Percentiles rank a stretch among this genome's conserved stretches.
Conservation (phyloP, 169 alveolate genomes). For the Plasmodium billcollinsi region DNA sequence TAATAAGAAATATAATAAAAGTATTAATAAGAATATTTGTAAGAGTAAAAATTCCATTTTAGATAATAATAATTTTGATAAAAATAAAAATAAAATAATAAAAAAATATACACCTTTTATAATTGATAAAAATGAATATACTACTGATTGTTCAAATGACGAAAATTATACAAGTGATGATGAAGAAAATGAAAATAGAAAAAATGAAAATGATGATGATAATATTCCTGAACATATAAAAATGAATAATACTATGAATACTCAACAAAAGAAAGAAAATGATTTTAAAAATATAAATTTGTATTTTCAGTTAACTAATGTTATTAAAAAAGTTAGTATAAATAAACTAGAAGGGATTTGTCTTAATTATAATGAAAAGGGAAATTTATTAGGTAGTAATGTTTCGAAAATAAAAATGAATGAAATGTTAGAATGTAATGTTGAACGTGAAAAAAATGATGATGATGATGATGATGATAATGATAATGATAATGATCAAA, state of each 20-base stretch:
- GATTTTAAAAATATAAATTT: conserved; percentile 32
- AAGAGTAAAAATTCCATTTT: not conserved
- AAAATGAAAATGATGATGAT: not conserved
- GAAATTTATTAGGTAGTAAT: not conserved
- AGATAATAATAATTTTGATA: not conserved
- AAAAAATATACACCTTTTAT: not conserved
- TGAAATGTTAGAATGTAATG: not conserved
- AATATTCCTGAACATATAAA: conserved; percentile 10
- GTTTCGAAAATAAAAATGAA: not conserved
- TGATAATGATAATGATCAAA: too few relatives aligned
- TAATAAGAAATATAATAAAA: not conserved
- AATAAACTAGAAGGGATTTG: conserved; percentile 6
- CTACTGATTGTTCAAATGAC: not conserved
- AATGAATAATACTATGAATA: not conserved
- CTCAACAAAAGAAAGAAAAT: conserved; percentile 5
- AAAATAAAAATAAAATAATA: not conserved
- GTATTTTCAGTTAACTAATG: conserved; percentile 34
- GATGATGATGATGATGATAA: too few relatives aligned
- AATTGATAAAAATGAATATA: not conserved
- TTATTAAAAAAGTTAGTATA: conserved; percentile 23
- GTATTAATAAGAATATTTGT: too few relatives aligned
- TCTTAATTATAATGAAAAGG: conserved; percentile 1
- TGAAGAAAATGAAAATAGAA: conserved; percentile 8
- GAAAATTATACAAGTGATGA: conserved; percentile 5
- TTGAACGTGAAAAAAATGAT: too few relatives aligned